Evolutionary conservation across 2,329 filamentous ascomycete genomes (phyloP).

Genomic region (Claviceps arundinis): DNA sequence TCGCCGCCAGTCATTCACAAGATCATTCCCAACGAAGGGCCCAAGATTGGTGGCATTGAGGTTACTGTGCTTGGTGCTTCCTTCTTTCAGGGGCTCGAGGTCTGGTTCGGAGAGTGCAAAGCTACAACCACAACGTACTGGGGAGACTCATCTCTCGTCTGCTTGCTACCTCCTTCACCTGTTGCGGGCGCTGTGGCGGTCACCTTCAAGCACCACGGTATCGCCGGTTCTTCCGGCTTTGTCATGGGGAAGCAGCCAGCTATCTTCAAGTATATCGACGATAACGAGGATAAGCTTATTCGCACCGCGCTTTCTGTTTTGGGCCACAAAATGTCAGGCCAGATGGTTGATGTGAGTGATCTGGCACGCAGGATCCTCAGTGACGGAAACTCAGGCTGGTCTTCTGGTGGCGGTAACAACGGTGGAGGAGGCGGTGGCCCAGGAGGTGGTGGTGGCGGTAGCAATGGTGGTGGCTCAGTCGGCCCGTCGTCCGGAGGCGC

Average conservation of each 20-base stretch:
- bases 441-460: constrained; percentile 8
- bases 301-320: constrained; percentile 53
- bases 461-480: constrained; percentile 14
- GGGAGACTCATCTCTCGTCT: constrained; percentile 69
- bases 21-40: constrained; percentile 70
- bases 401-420: constrained; percentile 15
- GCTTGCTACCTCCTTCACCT: constrained; percentile 58
- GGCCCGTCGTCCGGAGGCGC: constrained; percentile 29
- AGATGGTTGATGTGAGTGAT: constrained; percentile 46
- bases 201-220: constrained; percentile 46
- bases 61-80: constrained; percentile 72
- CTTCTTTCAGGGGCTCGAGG: constrained; percentile 64
- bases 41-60: constrained; percentile 72
- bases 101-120: constrained; percentile 62
- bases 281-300: constrained; percentile 55
- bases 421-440: constrained; percentile 8
- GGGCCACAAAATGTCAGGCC: constrained; percentile 50
- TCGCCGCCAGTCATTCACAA: constrained; percentile 55
- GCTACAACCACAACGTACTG: constrained; percentile 65
- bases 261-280: constrained; percentile 61
- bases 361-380: constrained; percentile 48
- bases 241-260: constrained; percentile 28
- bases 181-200: constrained; percentile 57
- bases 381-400: constrained; percentile 34
- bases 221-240: constrained; percentile 23